Evolutionary conservation across 2,329 filamentous ascomycete genomes (phyloP).

Genomic region (Biscogniauxia mediterranea): DNA sequence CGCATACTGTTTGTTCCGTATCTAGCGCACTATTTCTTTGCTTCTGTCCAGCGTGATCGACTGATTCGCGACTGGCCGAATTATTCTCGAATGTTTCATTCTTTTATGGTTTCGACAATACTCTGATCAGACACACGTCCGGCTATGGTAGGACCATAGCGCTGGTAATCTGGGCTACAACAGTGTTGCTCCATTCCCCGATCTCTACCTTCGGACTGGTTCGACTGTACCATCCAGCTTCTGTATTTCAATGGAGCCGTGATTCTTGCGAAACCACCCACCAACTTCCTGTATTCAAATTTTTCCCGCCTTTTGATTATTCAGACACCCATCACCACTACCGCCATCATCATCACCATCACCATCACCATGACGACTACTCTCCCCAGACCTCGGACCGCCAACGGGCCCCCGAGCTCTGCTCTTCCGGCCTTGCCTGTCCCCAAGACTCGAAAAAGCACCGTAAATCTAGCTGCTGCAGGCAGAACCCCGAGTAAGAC

Average conservation of each 20-base stretch:
- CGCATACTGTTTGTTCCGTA: constrained; percentile 3
- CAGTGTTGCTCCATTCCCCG: constrained; percentile 7
- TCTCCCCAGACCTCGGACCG: constrained; percentile 65
- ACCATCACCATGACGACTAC: constrained; percentile 54
- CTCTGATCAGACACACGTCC: constrained; percentile 5
- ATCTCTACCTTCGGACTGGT: constrained; percentile 1
- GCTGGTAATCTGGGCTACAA: constrained; percentile 12
- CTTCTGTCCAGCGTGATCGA: constrained; percentile 3
- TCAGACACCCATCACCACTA: constrained; percentile 9
- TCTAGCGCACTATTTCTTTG: constrained; percentile 5
- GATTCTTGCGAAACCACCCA: constrained; percentile 6
- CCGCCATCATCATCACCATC: constrained; percentile 36
- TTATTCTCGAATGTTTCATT: constrained; percentile 5
- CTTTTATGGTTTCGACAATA: constrained; percentile 1
- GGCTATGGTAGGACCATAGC: constrained; percentile 19
- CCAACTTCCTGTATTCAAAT: not conserved
- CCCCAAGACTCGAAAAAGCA: constrained; percentile 69
- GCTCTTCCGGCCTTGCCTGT: constrained; percentile 73
- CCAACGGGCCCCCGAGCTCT: constrained; percentile 68
- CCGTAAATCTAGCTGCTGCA: constrained; percentile 43
- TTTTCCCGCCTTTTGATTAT: not conserved
- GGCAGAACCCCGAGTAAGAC: constrained; percentile 48
- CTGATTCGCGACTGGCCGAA: constrained; percentile 2
- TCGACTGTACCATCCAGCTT: constrained; percentile 6
- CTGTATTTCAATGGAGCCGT: constrained; percentile 7